A percentile compares a stretch with the other conserved stretches of the same genome.
These are phyloP conservation scores for Didymella arachidicola DNA, from an alignment of 2,329 filamentous ascomycete species.

Conservation along the genomic window DNA sequence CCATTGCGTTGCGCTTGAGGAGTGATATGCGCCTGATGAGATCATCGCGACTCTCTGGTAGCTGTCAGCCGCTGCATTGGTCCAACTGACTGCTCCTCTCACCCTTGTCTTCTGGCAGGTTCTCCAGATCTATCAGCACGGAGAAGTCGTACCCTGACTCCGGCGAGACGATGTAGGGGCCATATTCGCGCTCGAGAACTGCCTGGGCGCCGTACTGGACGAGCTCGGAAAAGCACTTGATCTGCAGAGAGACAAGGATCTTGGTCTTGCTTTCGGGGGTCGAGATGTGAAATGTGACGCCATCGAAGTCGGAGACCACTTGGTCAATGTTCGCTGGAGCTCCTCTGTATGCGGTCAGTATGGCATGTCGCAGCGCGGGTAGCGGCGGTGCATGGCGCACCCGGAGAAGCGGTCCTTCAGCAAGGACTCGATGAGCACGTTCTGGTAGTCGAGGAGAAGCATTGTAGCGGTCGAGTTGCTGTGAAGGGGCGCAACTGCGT, in stretches of 20 bases:
- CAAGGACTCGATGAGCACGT: constrained; percentile 95
- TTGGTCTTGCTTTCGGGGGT: constrained; percentile 93
- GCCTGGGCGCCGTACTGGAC: constrained; percentile 91
- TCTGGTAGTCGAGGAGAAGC: constrained; percentile 99
- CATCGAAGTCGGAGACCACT: constrained; percentile 98
- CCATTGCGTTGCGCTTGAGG: constrained; percentile 98
- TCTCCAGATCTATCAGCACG: constrained; percentile 85
- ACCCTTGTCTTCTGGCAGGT: constrained; percentile 82
- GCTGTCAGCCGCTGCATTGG: constrained; percentile 28
- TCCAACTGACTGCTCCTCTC: constrained; percentile 19
- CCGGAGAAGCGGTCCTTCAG: constrained; percentile 93
- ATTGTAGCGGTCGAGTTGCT: constrained; percentile 53
- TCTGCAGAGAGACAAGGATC: constrained; percentile 92
- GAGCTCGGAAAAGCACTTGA: constrained; percentile 93
- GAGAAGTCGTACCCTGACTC: constrained; percentile 98
- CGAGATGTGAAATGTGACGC: constrained; percentile 97
- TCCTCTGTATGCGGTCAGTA: constrained; percentile 66
- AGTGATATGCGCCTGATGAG: constrained; percentile 87
- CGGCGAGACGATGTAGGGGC: constrained; percentile 83
- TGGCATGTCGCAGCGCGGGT: constrained; percentile 42
- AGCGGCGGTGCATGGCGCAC: constrained; percentile 59
- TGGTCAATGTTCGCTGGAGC: constrained; percentile 92
- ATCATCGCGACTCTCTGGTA: constrained; percentile 79
- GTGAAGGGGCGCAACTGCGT: constrained; percentile 16
- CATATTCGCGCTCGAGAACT: constrained; percentile 94